Evolutionary conservation across 2,329 filamentous ascomycete species (phyloP).

Genomic region (Elsinoe batatas): DNA sequence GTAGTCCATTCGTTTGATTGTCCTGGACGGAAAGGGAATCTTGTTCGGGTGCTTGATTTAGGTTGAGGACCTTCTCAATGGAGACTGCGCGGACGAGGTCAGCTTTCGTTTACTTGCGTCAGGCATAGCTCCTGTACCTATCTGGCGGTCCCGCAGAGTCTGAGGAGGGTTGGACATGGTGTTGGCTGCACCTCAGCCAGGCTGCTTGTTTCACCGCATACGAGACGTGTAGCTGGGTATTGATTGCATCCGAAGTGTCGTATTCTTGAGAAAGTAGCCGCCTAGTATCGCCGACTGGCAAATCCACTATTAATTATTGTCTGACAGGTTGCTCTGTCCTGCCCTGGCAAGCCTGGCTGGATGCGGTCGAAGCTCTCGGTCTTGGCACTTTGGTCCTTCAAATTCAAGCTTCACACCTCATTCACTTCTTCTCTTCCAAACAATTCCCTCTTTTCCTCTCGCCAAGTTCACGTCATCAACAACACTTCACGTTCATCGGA

Average conservation of each 20-base stretch:
- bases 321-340: background rate
- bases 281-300: too few relatives aligned
- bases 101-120: conserved; percentile 20
- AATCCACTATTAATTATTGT: too few relatives aligned
- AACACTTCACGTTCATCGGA: background rate
- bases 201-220: conserved; percentile 22
- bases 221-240: background rate
- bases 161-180: conserved; percentile 47
- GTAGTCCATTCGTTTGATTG: conserved; percentile 49
- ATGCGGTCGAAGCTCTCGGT: conserved; percentile 5
- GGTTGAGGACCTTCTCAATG: conserved; percentile 88
- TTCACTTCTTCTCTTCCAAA: background rate
- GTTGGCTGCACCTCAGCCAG: conserved; percentile 24
- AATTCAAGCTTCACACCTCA: background rate
- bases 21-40: conserved; percentile 52
- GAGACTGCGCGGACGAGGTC: conserved; percentile 52
- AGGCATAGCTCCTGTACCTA: conserved; percentile 43
- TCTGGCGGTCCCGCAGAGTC: conserved; percentile 61
- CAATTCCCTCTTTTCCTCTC: background rate
- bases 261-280: too few relatives aligned
- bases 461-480: background rate
- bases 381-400: background rate
- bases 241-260: background rate
- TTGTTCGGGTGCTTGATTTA: conserved; percentile 62
- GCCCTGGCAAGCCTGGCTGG: background rate